Base-by-base conservation (phyloP, 495 filamentous ascomycete species). In the Usnea hakonensis region DNA sequence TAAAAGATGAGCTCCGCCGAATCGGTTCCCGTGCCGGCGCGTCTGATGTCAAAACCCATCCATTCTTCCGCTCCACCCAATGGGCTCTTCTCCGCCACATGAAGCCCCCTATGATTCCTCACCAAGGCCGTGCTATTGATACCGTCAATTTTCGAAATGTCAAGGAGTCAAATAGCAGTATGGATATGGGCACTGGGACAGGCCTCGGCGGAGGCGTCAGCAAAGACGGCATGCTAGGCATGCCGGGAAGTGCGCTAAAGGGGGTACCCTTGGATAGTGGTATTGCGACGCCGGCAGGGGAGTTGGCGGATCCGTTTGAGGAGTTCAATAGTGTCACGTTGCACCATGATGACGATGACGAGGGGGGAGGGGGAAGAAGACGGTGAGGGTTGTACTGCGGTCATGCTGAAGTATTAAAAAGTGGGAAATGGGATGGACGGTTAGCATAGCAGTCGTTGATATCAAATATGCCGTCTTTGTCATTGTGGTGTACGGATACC, bases 251-350 rank as follows among this genome's bases (percentile, higher is more conserved):
- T 26, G 58, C 32, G 35, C 28, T 83, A 69, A 87, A 87, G 68
- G 91, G 91, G 5, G 90, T 95, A 35, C 90, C 90, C 13, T 76
- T 96, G 65, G 90, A 95, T 67, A 90, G 86, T 28, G 90, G 90
- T 11, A 75, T 94, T 36, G 86, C 87, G 5, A 97, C 93, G 35
- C 91, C 94, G 13, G 90, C 87, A 40, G 88, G 80, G 40, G 92
- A 96, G 70, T 74, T 86, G 60, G 81, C 83, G n/a, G 94, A 98
- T 81, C 94, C 94, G 16, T 98, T 98, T 71, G 90, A 96, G 73
- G 95, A 97, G 72, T 98, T 98, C 73, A 98, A 98, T 75, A 95
- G 90, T 69, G 94, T 98, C 37, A 98, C 94, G 63, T 82, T 98
- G 61, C 92, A 96, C 74, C 94, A 98, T 77, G 94, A 97, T 60